These are phyloP conservation scores for Coemansia sp. DNA, from an alignment of 192 early-diverging fungal genomes.

Conservation along the genomic window DNA sequence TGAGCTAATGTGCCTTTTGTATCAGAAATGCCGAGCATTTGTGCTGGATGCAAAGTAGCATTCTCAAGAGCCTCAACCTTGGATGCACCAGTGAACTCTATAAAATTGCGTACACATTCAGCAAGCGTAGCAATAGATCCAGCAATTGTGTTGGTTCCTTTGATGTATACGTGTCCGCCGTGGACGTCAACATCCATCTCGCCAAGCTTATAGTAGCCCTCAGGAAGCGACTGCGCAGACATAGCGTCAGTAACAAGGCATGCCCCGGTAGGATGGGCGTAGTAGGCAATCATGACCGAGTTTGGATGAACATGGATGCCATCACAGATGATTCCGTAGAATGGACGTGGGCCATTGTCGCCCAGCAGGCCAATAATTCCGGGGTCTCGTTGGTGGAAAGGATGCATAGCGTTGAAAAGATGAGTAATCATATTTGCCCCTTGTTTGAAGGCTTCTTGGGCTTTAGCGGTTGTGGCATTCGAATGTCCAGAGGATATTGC, in stretches of 20 bases:
- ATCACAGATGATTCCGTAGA: slow-evolving; percentile 83
- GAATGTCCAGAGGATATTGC: slow-evolving; percentile 71
- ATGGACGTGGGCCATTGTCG: slow-evolving; percentile 60
- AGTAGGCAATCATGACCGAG: slow-evolving; percentile 78
- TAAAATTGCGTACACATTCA: slow-evolving; percentile 77
- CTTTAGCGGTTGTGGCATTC: slow-evolving; percentile 63
- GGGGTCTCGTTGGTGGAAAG: slow-evolving; percentile 87
- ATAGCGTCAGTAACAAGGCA: slow-evolving; percentile 83
- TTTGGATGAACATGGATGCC: slow-evolving; percentile 83
- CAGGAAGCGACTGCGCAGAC: slow-evolving; percentile 70
- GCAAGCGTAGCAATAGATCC: slow-evolving; percentile 70
- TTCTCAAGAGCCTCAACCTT: slow-evolving; percentile 78
- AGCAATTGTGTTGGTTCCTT: slow-evolving; percentile 74
- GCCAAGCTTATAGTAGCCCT: slow-evolving; percentile 70
- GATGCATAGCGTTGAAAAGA: slow-evolving; percentile 84
- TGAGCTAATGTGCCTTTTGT: slow-evolving; percentile 70
- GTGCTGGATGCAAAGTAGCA: slow-evolving; percentile 77
- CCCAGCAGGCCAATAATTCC: slow-evolving; percentile 80
- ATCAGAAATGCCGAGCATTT: slow-evolving; percentile 68
- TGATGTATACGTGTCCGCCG: slow-evolving; percentile 68
- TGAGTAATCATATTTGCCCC: slow-evolving; percentile 79
- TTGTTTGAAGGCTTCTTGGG: slow-evolving; percentile 59
- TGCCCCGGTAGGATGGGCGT: slow-evolving; percentile 73
- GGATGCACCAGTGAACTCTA: slow-evolving; percentile 72
- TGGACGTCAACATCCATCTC: slow-evolving; percentile 66